These are phyloP conservation scores for Peronosclerospora sorghi DNA, from an alignment of 352 stramenopile genomes.

Conservation along the genomic window DNA sequence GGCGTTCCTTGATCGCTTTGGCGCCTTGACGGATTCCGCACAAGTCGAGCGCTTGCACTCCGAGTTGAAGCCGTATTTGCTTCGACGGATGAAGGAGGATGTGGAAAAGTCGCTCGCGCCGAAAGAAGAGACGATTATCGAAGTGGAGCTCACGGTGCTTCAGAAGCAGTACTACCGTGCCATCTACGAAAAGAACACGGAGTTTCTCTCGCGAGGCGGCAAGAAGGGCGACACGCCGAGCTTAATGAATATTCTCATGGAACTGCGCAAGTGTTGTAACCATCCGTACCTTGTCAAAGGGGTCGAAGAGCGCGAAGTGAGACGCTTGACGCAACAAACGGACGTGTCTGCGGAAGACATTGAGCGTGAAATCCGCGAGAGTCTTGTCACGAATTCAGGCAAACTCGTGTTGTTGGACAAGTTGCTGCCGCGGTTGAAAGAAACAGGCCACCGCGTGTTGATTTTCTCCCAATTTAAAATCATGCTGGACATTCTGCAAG, in stretches of 20 bases:
- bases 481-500: constrained; percentile 99
- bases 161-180: constrained; percentile 88
- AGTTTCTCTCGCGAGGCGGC: constrained; percentile 74
- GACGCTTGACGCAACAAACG: constrained; percentile 44
- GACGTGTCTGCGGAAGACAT: constrained; percentile 37
- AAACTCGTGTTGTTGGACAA: constrained; percentile 99
- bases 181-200: constrained; percentile 90
- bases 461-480: constrained; percentile 99
- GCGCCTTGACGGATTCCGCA: constrained; percentile 85
- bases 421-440: constrained; percentile 91
- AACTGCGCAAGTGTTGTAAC: constrained; percentile 92
- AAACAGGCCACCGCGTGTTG: constrained; percentile 93
- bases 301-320: constrained; percentile 72
- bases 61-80: constrained; percentile 76
- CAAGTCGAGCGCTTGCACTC: constrained; percentile 83
- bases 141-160: constrained; percentile 85
- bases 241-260: constrained; percentile 90
- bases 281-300: constrained; percentile 89
- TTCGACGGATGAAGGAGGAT: constrained; percentile 85
- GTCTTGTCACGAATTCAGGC: constrained; percentile 91
- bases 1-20: constrained; percentile 90
- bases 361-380: constrained; percentile 58
- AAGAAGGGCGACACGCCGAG: constrained; percentile 66
- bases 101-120: constrained; percentile 83
- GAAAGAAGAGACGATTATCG: constrained; percentile 86